Conservation (phyloP, 2,329 filamentous ascomycete genomes). For the Pseudocercospora musae region DNA sequence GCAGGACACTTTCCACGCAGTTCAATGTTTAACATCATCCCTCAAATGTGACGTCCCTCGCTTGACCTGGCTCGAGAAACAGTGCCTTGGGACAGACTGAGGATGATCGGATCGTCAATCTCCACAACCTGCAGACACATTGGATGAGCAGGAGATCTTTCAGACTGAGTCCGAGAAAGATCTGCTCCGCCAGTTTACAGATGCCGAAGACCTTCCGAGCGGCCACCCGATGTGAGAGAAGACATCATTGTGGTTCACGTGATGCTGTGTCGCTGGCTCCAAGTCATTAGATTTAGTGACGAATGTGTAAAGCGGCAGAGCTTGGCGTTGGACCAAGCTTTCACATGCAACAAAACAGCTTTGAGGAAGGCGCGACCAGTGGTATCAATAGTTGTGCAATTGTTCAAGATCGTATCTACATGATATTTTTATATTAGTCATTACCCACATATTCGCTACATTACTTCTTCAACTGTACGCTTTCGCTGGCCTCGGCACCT, state of each 20-base stretch:
- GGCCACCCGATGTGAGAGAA: too few relatives aligned
- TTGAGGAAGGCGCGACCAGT: too few relatives aligned
- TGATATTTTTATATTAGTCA: too few relatives aligned
- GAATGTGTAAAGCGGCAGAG: background rate
- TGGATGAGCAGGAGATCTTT: conserved; percentile 4
- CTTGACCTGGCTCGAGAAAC: background rate
- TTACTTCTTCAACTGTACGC: background rate
- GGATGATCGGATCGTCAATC: background rate
- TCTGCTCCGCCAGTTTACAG: conserved; percentile 9
- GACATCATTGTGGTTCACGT: too few relatives aligned
- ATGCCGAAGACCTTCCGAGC: conserved; percentile 5
- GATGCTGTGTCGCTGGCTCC: too few relatives aligned
- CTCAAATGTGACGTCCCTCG: background rate
- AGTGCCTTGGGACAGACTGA: background rate
- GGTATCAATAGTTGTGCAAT: too few relatives aligned
- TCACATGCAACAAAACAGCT: background rate
- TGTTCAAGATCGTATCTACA: too few relatives aligned
- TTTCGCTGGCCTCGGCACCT: background rate
- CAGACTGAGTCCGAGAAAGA: background rate
- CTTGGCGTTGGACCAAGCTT: background rate
- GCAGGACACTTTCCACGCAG: too few relatives aligned
- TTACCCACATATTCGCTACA: too few relatives aligned
- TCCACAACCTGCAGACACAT: background rate
- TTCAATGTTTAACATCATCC: too few relatives aligned
- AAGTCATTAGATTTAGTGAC: too few relatives aligned